Evolutionary conservation across 179 eudicot genomes (phyloP), one percentile per base, ranked within the genome.

Genomic region (Dionaea muscipula): DNA sequence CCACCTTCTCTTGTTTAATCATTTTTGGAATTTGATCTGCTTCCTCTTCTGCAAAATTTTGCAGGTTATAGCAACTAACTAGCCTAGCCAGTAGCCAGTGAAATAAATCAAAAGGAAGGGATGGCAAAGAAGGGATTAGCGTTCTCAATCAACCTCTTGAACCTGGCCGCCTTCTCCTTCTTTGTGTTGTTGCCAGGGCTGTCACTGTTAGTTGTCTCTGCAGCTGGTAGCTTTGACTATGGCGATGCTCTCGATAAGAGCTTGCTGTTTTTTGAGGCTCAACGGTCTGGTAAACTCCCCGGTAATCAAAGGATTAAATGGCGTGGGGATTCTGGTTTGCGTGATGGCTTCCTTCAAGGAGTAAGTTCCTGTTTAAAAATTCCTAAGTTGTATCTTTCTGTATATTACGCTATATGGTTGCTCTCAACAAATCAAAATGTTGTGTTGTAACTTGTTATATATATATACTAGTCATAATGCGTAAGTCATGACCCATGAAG

Each of bases 261-360:
- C 20, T 46, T 75, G 47, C n/a, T 73, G 57, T 83, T 72, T 58
- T 78, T 75, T n/a, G 85, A 83, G 67, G 91, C 85, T 22, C 91
- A 83, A 46, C 67, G 81, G 49, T 66, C 83, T 7, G 85, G 86
- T 2, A 69, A 67, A 51, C 41, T 80, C 5, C 86, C 85, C 9
- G 27, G 57, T 17, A 26, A 56, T 19, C 69, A 69, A 24, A 65
- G 71, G 13, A 74, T 78, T 4, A 67, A 71, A 2, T 80, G 85
- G 85, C 83, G 91, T 4, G 60, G 51, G 9, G 50, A 83, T 53
- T 80, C 85, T 4, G 85, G 62, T 24, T 53, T 83, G 23, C 59
- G 21, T 15, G 86, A 78, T 53, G 81, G 82, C 2, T 68, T 64
- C 26, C 51, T 66, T 31, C 57, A 75, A 57, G 76, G 76, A 37